Evolutionary conservation across 352 stramenopile species (phyloP).

Genomic region (Globisporangium sylvaticum): DNA sequence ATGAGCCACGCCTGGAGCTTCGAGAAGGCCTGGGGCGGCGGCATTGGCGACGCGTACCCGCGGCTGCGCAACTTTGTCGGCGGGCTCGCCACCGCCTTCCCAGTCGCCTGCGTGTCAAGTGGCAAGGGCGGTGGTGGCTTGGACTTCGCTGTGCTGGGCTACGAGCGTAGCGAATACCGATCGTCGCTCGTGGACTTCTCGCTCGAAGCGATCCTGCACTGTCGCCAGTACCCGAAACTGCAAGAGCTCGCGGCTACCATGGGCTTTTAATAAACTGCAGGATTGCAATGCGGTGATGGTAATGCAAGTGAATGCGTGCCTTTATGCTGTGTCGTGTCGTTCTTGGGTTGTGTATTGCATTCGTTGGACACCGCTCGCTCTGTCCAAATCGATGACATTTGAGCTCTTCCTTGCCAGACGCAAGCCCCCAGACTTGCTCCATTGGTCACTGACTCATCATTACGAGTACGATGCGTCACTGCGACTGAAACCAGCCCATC

Average conservation of each 20-base stretch:
- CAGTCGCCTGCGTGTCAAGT: not conserved
- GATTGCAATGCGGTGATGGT: not conserved
- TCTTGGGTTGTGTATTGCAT: too few relatives aligned
- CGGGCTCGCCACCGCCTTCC: conserved; percentile 13
- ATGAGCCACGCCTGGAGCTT: conserved; percentile 11
- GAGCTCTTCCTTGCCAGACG: too few relatives aligned
- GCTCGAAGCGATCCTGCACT: conserved; percentile 15
- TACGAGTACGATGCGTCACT: too few relatives aligned
- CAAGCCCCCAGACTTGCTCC: too few relatives aligned
- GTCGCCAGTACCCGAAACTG: conserved; percentile 10
- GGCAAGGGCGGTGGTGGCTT: not conserved
- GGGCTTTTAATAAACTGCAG: conserved; percentile 1
- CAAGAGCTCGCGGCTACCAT: conserved; percentile 4
- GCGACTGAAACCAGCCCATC: too few relatives aligned
- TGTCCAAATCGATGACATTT: too few relatives aligned
- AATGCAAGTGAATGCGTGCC: not conserved
- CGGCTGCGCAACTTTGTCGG: conserved; percentile 12
- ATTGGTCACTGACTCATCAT: too few relatives aligned
- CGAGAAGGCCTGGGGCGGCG: conserved; percentile 10
- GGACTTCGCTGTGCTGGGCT: conserved; percentile 2
- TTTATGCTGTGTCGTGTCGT: not conserved
- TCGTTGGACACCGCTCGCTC: too few relatives aligned
- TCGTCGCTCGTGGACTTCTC: conserved; percentile 18
- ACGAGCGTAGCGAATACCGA: conserved; percentile 15
- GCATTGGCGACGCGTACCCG: conserved; percentile 13